Evolutionary conservation across 1,139 yeast species (phyloP), one percentile per base, ranked within the genome.

Genomic region (Magnusiomyces suaveolens): DNA sequence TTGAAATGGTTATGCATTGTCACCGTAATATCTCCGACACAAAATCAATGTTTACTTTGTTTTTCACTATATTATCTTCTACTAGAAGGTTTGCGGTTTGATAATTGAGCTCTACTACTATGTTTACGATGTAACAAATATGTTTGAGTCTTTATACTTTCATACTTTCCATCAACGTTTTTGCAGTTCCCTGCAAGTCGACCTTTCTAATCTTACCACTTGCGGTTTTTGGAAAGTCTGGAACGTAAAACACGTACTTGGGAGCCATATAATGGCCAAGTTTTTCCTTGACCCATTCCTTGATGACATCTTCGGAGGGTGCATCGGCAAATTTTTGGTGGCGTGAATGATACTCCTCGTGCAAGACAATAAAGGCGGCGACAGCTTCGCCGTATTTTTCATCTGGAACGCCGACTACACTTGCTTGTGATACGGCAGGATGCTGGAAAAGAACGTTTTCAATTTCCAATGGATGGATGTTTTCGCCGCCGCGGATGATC

Each of bases 401-500:
- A 53, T 66, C 69, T 20, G 67, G 67, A 18, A 66, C 66, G 6
- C 69, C 72, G 2, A 68, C 70, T 12, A 68, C 69, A 14, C 65
- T 57, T 6, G 69, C 70, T 51, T 67, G 69, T 18, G 64, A 59
- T 6, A 68, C 61, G 36, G 62, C 59, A 12, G 64, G 63, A 52
- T 67, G 69, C 25, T 60, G 56, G 51, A 65, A 65, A n/a, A 68
- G 59, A 3, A 62, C 65, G 49, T 67, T 66, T 51, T 68, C 72
- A 49, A 68, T 63, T 48, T 68, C 71, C 33, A 66, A 57, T 1
- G 72, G 72, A 39, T 66, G 68, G 46, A 68, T 64, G 53, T 68
- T 68, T 57, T 68, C 71, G n/a, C 72, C 72, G 23, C 71, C 71
- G 21, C 71, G 64, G 50, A 68, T 68, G 52, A 68, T 68, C 36